These are phyloP conservation scores for Pueraria montana DNA, from an alignment of 306 rosid genomes.

Conservation along the genomic window DNA sequence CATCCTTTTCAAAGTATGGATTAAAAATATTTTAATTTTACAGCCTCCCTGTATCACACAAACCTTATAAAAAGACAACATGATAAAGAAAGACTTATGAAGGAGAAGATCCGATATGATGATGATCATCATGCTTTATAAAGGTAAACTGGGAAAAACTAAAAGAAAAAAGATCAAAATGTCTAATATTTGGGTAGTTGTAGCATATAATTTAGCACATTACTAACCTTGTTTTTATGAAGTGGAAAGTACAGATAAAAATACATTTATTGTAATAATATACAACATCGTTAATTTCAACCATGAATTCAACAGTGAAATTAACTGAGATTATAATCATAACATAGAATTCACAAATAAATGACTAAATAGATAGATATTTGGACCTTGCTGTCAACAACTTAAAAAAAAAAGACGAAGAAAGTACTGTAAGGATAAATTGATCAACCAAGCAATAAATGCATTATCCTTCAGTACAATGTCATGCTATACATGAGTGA, in stretches of 20 bases:
- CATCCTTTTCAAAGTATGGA: slow-evolving; percentile 66
- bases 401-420: too few relatives aligned
- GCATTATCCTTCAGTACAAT: too few relatives aligned
- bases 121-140: neutral
- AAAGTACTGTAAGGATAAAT: too few relatives aligned
- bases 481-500: too few relatives aligned
- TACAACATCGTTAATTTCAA: neutral
- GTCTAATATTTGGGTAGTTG: neutral
- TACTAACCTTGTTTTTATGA: neutral
- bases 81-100: neutral
- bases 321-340: neutral
- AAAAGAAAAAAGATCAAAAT: neutral
- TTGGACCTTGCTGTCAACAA: slow-evolving; percentile 6
- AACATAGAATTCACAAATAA: neutral
- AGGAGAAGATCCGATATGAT: neutral
- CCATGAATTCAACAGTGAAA: neutral
- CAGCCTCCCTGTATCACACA: neutral
- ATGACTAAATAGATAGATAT: neutral
- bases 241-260: neutral
- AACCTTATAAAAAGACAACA: neutral
- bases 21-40: neutral
- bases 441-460: too few relatives aligned
- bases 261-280: neutral
- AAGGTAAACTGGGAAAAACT: neutral
- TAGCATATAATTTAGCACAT: neutral